Percentiles rank a stretch among this genome's conserved stretches.
Evolutionary conservation across 345 rosid genomes (phyloP).

Genomic region (Rhodamnia argentea): DNA sequence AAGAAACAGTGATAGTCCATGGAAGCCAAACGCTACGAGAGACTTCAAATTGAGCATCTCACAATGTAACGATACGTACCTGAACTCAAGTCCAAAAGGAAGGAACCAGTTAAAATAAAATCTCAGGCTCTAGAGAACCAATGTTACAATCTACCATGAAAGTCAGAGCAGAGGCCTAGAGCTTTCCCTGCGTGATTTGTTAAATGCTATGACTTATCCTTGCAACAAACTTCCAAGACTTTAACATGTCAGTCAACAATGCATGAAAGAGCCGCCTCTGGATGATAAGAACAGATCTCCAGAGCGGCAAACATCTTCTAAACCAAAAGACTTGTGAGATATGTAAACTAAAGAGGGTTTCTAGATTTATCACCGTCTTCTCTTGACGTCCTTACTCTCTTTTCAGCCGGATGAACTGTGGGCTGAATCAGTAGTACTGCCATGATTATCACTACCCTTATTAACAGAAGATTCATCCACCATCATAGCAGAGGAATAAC

Average conservation of each 20-base stretch:
- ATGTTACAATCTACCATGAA: not conserved
- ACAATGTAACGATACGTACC: not conserved
- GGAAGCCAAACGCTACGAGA: not conserved
- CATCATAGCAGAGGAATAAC: conserved; percentile 47
- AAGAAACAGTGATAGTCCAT: not conserved
- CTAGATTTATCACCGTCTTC: not conserved
- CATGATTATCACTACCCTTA: not conserved
- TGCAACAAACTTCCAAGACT: not conserved
- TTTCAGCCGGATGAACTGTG: not conserved
- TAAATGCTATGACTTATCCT: not conserved
- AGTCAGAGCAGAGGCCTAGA: not conserved
- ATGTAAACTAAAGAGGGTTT: not conserved
- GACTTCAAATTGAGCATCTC: not conserved
- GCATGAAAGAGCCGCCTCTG: not conserved
- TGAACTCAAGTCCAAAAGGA: not conserved
- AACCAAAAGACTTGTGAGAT: not conserved
- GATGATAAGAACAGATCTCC: not conserved
- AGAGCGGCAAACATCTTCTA: not conserved
- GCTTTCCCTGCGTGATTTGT: not conserved
- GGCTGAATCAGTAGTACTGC: conserved; percentile 1
- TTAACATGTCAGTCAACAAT: not conserved
- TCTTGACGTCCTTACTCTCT: conserved; percentile 8
- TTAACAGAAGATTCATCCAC: conserved; percentile 17
- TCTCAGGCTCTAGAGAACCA: not conserved
- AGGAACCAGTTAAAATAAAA: not conserved